Base-by-base conservation (phyloP, 2,329 filamentous ascomycete genomes). In the Aspergillus puulaauensis region DNA sequence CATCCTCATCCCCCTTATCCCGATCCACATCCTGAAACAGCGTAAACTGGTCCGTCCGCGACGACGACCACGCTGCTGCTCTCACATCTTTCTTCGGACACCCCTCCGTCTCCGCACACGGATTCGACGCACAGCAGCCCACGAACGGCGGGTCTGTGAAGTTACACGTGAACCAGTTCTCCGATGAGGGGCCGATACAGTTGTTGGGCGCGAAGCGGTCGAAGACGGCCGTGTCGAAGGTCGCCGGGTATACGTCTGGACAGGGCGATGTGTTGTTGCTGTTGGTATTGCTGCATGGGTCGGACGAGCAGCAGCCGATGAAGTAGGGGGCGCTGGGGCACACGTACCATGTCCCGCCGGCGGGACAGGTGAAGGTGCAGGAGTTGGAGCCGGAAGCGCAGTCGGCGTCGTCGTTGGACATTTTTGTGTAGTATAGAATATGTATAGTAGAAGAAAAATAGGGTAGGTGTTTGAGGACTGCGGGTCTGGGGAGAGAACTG, bases 201-300 rank as follows among this genome's bases (percentile, higher is more conserved):
- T 14, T n/a, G 45, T 58, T 58, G 1, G 56, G 43, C 1, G 21
- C 24, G 27, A 57, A 51, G 39, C 19, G 17, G 48, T 47, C 35
- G 47, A 35, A 59, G 43, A 62, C n/a, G 14, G 51, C 46, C n/a
- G 47, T 3, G 48, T 61, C 57, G 44, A 58, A 61, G 6, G 60
- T 54, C 49, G 77, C 75, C 0, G 76, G 55, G 47, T 63, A 54
- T 14, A 59, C 8, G 82, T 43, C 82, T 85, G 1, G 83, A 82
- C 40, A 85, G 75, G 24, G 83, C 80, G 7, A 85, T 65, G 59
- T 52, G 23, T 12, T 31, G 24, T 44, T 35, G 4, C 14, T 12
- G 21, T 41, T 14, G 57, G 46, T 58, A 56, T 58, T 54, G 35
- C 39, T 41, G 60, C 66, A 68, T 8, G 66, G 66, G 46, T 68